Conservation (phyloP, 805 yeast species). For the Myxozyma mucilagina region DNA sequence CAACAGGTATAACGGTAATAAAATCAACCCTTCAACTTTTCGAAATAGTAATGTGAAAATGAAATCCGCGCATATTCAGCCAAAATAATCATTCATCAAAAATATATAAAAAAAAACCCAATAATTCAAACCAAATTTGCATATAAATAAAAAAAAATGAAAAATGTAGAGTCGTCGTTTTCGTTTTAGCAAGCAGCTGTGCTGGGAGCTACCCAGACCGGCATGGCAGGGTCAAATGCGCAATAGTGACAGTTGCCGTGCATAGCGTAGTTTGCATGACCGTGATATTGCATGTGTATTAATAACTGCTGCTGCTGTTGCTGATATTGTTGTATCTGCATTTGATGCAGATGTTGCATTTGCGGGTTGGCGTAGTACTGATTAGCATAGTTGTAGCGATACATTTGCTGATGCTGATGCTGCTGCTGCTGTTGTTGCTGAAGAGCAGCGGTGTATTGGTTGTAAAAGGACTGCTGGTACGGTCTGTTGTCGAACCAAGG, state of each 20-base stretch:
- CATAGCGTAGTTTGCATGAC: conserved; percentile 10
- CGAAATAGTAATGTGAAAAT: too few relatives aligned
- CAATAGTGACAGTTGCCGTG: conserved; percentile 27
- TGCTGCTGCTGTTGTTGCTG: conserved; percentile 2
- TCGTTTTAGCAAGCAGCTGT: conserved; percentile 23
- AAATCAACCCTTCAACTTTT: too few relatives aligned
- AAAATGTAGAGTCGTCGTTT: background rate
- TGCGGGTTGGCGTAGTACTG: conserved; percentile 3
- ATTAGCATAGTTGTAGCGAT: background rate
- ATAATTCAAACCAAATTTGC: background rate
- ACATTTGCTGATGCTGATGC: background rate
- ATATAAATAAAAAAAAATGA: background rate
- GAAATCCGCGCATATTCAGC: too few relatives aligned
- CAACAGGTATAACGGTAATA: too few relatives aligned
- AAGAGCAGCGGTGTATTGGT: background rate
- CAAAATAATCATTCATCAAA: too few relatives aligned
- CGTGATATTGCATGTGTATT: conserved; percentile 2
- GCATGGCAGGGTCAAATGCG: conserved; percentile 18
- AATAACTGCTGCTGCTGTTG: conserved; percentile 14
- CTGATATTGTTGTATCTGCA: conserved; percentile 1
- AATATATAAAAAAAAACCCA: too few relatives aligned
- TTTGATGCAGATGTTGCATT: conserved; percentile 1
- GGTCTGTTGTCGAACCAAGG: conserved; percentile 1
- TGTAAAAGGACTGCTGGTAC: background rate
- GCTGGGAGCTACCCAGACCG: conserved; percentile 18